These are phyloP conservation scores for Citrus sp. DNA, from an alignment of 345 rosid genomes.

Conservation along the genomic window DNA sequence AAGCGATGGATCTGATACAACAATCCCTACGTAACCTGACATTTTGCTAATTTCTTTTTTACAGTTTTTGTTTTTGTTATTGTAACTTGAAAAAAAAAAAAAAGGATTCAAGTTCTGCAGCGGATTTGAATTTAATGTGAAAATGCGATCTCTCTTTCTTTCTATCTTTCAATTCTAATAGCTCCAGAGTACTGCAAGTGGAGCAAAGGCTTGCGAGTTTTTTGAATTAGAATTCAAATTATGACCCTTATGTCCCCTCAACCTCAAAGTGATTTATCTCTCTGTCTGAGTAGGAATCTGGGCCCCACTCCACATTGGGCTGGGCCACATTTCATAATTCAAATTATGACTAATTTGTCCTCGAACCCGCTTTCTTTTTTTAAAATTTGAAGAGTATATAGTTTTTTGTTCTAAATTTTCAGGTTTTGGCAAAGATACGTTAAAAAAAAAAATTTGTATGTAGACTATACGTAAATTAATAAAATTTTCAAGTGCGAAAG, in stretches of 20 bases:
- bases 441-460: too few species aligned
- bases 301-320: conserved; percentile 15
- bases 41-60: conserved; percentile 25
- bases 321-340: conserved; percentile 15
- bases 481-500: too few species aligned
- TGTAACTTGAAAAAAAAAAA: neutral
- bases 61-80: neutral
- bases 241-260: conserved; percentile 37
- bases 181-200: neutral
- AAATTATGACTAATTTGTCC: conserved; percentile 20
- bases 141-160: neutral
- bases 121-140: neutral
- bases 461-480: too few species aligned
- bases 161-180: neutral
- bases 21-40: conserved; percentile 87
- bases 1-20: conserved; percentile 94
- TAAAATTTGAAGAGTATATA: too few species aligned
- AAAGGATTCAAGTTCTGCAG: neutral
- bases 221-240: conserved; percentile 38
- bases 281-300: conserved; percentile 6
- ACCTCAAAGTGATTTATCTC: neutral
- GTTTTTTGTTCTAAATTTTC: too few species aligned
- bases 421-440: too few species aligned
- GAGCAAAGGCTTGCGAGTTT: neutral
- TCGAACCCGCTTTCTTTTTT: neutral